phyloP scores from a whole-genome alignment of 2,329 filamentous ascomycete genomes.

The Aspergillus sp. region DNA sequence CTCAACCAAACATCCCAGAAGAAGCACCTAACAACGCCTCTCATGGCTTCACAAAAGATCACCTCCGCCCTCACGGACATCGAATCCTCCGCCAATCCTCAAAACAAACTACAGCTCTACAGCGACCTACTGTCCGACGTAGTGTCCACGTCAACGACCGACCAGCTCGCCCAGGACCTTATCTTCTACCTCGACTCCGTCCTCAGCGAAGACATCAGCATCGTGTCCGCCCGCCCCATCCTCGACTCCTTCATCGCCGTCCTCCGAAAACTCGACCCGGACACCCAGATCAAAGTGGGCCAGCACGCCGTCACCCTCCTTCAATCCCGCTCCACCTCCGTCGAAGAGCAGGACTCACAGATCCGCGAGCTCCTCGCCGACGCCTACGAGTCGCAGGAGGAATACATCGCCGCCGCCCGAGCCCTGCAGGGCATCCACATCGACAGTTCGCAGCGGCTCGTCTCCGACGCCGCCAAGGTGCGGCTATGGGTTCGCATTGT shows the following conservation, averaged over 20 bases:
- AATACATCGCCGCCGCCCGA: conserved; percentile 75
- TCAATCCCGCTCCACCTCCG: conserved; percentile 66
- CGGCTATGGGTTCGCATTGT: conserved; percentile 91
- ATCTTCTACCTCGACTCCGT: conserved; percentile 69
- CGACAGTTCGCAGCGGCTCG: conserved; percentile 81
- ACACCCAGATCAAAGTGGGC: conserved; percentile 73
- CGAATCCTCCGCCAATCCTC: conserved; percentile 47
- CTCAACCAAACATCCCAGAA: not conserved
- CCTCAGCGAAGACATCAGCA: conserved; percentile 67
- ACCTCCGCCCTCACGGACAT: conserved; percentile 50
- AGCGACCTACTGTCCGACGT: conserved; percentile 58
- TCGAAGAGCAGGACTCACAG: conserved; percentile 79
- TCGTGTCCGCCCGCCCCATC: conserved; percentile 72
- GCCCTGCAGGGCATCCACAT: conserved; percentile 80
- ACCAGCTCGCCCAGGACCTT: conserved; percentile 60
- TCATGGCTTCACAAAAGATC: conserved; percentile 53
- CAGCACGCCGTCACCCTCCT: conserved; percentile 70
- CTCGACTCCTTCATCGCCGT: conserved; percentile 67
- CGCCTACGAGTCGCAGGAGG: conserved; percentile 78
- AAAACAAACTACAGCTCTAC: conserved; percentile 57
- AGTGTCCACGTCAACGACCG: conserved; percentile 44
- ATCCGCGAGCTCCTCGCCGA: conserved; percentile 79
- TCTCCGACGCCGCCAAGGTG: conserved; percentile 79
- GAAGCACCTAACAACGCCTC: conserved; percentile 39
- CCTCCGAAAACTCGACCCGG: conserved; percentile 53